Evolutionary conservation across 345 rosid genomes (phyloP), one percentile per base, ranked within the genome.

Genomic region (Sisymbrium irio): DNA sequence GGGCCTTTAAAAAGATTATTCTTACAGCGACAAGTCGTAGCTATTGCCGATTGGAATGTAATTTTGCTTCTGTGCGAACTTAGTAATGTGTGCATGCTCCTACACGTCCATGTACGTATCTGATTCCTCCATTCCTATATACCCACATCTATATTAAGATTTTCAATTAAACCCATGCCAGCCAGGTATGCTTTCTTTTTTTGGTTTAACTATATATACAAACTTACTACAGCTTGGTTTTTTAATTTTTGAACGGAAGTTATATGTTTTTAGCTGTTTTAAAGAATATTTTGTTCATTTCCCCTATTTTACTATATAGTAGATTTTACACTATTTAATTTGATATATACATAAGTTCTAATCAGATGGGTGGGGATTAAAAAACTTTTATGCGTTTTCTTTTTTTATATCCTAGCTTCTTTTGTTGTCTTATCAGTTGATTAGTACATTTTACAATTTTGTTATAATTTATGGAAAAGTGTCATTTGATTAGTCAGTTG

Each of bases 21-120:
- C 79, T 69, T 69, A 76, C 75, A 76, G 65, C 44, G 79, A 76
- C 79, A 76, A 69, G 20, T 69, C 79, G 15, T 44, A 69, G 71
- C 59, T 76, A 51, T 68, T 68, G 65, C 74, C 64, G 68, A 42
- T 33, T 54, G 60, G 79, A 54, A 67, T 75, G 74, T 67, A 67
- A 41, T 60, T 67, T 75, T 41, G 13, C 46, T 67, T 56, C 30
- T 73, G 68, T 63, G 59, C 57, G 13, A 75, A 62, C 79, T 75
- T 75, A 35, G 64, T 25, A 53, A 61, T 51, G 25, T 63, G 69
- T 77, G 62, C 62, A 70, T 71, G 76, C 76, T 76, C 71, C 71
- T 69, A 70, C 39, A 30, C 67, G 71, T 77, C 76, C 76, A 71
- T 77, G 56, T 64, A 56, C 76, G 80, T 40, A 77, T 77, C 76